Evolutionary conservation across 345 rosid species (phyloP).

Genomic region (Cochlearia excelsa): DNA sequence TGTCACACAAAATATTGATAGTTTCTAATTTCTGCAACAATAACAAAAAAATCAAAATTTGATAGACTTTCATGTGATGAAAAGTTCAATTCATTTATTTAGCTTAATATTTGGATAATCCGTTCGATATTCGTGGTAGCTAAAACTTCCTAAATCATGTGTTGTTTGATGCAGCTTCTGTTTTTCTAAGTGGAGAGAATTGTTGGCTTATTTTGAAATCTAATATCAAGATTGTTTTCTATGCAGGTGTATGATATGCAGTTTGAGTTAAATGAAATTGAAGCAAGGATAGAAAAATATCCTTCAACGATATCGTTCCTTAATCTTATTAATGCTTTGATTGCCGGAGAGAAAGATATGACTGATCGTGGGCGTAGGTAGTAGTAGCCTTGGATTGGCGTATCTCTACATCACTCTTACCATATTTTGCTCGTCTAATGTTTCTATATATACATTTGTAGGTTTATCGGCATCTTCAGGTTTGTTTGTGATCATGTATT

Average conservation of each 20-base stretch:
- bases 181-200: conserved; percentile 9
- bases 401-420: conserved; percentile 16
- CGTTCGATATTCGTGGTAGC: conserved; percentile 8
- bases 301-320: conserved; percentile 93
- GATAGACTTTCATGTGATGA: conserved; percentile 4
- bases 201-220: conserved; percentile 12
- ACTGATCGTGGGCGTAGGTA: conserved; percentile 92
- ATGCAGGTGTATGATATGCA: conserved; percentile 93
- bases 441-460: conserved; percentile 40
- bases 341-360: conserved; percentile 80
- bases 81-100: not conserved
- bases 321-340: conserved; percentile 76
- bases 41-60: not conserved
- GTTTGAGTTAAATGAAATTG: conserved; percentile 95
- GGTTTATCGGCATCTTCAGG: conserved; percentile 89
- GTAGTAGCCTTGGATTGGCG: conserved; percentile 26
- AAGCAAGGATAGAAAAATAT: conserved; percentile 87
- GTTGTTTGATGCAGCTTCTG: conserved; percentile 6
- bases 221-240: conserved; percentile 21
- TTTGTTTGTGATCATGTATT: conserved; percentile 88
- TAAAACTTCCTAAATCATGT: conserved; percentile 17
- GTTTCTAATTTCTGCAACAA: conserved; percentile 3
- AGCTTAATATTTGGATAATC: not conserved
- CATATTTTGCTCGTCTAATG: conserved; percentile 24
- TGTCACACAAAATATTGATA: not conserved